Conservation (phyloP, 2,329 filamentous ascomycete species). For the Diaporthe citriasiana region DNA sequence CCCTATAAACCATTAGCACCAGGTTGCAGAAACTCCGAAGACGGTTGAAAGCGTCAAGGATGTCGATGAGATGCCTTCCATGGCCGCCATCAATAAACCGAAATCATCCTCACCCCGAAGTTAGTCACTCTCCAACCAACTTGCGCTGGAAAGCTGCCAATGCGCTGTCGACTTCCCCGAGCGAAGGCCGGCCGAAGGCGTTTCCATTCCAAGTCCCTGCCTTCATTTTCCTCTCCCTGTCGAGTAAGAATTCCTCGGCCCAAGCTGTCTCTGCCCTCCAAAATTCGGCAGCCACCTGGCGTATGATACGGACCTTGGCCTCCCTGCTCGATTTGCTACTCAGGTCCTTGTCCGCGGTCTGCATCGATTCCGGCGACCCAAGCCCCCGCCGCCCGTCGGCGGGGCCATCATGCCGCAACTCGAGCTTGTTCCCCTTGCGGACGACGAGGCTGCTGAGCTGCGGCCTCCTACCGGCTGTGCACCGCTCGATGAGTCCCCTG, state of each 20-base stretch:
- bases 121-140: neutral
- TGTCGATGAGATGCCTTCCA: neutral
- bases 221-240: slow-evolving; percentile 55
- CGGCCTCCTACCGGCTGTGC: slow-evolving; percentile 63
- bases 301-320: slow-evolving; percentile 52
- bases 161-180: slow-evolving; percentile 58
- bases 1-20: slow-evolving; percentile 1
- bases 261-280: slow-evolving; percentile 63
- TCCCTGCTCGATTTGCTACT: slow-evolving; percentile 48
- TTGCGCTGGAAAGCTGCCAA: slow-evolving; percentile 45
- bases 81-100: neutral
- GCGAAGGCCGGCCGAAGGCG: slow-evolving; percentile 62
- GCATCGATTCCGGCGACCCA: neutral
- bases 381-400: slow-evolving; percentile 38
- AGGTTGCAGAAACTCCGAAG: neutral
- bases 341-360: slow-evolving; percentile 46
- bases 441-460: slow-evolving; percentile 61
- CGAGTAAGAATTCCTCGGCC: slow-evolving; percentile 62
- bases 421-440: slow-evolving; percentile 61
- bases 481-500: slow-evolving; percentile 63
- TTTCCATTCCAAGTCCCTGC: slow-evolving; percentile 64
- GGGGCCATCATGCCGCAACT: slow-evolving; percentile 53
- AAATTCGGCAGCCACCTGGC: slow-evolving; percentile 56
- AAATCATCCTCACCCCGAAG: neutral
- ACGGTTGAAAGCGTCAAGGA: neutral